Base-by-base conservation (phyloP, 345 rosid genomes). In the Brassica nigra region DNA sequence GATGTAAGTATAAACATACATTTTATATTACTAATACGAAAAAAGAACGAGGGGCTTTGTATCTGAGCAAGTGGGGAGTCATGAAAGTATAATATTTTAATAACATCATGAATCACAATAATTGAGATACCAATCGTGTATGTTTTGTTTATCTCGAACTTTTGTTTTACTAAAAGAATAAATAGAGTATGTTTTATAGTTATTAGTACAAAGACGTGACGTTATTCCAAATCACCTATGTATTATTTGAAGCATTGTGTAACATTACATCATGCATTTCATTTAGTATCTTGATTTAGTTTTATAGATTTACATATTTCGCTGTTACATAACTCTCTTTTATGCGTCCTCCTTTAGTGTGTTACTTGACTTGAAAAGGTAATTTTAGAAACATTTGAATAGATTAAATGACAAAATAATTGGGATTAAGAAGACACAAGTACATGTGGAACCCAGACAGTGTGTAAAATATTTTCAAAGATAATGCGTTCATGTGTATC, bases 401-500 rank as follows among this genome's bases (percentile, higher is more conserved):
- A 0, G 47, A 2, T 39, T 39, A 9, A 39, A 39, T 39, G 47
- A 39, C 47, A 39, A 39, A 39, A 39, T 33, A 39, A 9, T 9
- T 2, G 3, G 12, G 47, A 7, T 8, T 9, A 8, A 36, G 5
- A 6, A 36, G 2, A 36, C 8, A 36, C 33, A 23, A 23, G 42
- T 36, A 36, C 42, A 36, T 2, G 42, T 6, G 42, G 1, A 36
- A 36, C 42, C 33, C 33, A 31, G 33, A 31, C 33, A 31, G n/a
- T n/a, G 1, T 49, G 16, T 5, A 47, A 10, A 33, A 34, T 1
- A 18, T 34, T 66, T 37, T 2, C 2, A 39, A 57, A 58, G 73
- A 76, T 76, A 29, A 30, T 20, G 9, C 28, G 39, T 39, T 11
- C 79, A 76, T 68, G 79, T 76, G 61, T 58, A 68, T 29, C 47